Conservation (phyloP, 768 basidiomycete genomes). For the Termitomyces sp. region DNA sequence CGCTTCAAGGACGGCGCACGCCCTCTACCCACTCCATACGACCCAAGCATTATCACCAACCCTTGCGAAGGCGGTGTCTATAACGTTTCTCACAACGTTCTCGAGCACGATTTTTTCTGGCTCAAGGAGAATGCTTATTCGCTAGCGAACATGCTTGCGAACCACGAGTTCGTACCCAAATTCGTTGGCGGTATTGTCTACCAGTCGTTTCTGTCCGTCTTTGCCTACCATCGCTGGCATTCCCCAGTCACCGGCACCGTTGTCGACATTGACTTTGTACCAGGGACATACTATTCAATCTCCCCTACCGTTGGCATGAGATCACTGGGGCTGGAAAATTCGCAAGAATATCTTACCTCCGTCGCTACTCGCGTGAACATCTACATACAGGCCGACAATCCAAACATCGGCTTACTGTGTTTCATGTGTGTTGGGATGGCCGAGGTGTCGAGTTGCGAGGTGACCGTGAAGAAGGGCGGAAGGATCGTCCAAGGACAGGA, state of each 20-base stretch:
- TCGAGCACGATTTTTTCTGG: conserved; percentile 46
- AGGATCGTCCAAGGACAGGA: conserved; percentile 47
- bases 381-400: conserved; percentile 53
- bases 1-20: conserved; percentile 34
- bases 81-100: conserved; percentile 33
- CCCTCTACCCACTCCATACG: conserved; percentile 27
- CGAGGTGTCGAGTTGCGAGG: conserved; percentile 61
- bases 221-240: conserved; percentile 56
- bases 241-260: conserved; percentile 43
- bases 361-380: conserved; percentile 51
- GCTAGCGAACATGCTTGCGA: conserved; percentile 45
- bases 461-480: conserved; percentile 38
- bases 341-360: conserved; percentile 37
- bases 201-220: conserved; percentile 50
- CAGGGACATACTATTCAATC: conserved; percentile 50
- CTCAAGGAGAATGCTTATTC: conserved; percentile 54
- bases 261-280: conserved; percentile 39
- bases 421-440: conserved; percentile 60
- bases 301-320: conserved; percentile 23
- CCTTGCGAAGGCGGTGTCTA: conserved; percentile 50
- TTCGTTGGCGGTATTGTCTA: conserved; percentile 46
- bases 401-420: conserved; percentile 51
- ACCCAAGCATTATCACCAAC: conserved; percentile 34
- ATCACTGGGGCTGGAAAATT: conserved; percentile 23
- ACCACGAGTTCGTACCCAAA: conserved; percentile 24